phyloP scores from a whole-genome alignment of 2,329 filamentous ascomycete species.

The Botrytis squamosa region DNA sequence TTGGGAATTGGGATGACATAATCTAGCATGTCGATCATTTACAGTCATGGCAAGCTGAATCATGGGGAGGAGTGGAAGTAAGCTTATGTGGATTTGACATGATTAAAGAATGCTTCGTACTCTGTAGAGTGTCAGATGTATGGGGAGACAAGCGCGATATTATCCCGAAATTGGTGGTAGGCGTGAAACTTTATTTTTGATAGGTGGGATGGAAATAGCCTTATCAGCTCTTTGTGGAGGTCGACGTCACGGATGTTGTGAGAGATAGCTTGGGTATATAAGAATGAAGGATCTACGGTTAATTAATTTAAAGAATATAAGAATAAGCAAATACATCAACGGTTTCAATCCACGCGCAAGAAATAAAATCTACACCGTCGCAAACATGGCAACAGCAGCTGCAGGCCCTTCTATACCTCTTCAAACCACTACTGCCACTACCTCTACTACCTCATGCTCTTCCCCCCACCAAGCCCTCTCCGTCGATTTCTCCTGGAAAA shows the following conservation, averaged over 20 bases:
- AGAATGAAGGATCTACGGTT: background rate
- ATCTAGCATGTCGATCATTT: background rate
- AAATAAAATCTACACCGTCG: background rate
- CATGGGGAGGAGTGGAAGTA: background rate
- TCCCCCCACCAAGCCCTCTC: slow-evolving; percentile 16
- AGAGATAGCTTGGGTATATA: background rate
- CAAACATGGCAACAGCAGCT: background rate
- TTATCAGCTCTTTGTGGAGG: background rate
- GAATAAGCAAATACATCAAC: background rate
- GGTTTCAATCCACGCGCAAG: background rate
- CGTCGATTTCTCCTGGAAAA: slow-evolving; percentile 28
- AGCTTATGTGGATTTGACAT: background rate
- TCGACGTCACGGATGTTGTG: background rate
- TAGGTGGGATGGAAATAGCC: background rate
- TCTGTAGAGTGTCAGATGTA: background rate
- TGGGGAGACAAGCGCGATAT: background rate
- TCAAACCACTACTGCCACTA: background rate
- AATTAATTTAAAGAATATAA: background rate
- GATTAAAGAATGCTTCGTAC: background rate
- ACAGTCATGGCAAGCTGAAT: background rate
- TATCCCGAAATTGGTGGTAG: background rate
- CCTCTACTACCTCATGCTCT: background rate
- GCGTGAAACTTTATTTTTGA: no score
- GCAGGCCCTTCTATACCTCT: background rate
- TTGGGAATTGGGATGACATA: slow-evolving; percentile 10